phyloP scores from a whole-genome alignment of 208 protist species.

The Trypanosoma brucei region DNA sequence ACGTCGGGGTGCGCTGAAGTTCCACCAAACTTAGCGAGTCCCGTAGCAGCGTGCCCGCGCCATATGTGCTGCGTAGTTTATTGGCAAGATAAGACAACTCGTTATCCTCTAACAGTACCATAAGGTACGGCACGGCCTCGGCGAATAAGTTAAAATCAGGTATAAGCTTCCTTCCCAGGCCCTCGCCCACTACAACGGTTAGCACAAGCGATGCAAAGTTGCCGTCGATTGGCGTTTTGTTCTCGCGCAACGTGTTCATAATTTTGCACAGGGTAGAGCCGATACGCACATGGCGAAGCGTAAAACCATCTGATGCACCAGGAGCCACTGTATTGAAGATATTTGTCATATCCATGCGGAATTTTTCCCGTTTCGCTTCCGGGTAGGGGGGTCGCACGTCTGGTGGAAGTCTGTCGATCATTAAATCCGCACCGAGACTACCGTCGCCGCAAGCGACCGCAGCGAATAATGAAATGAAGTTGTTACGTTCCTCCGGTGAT shows the following conservation, averaged over 20 bases:
- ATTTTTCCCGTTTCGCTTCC: conserved; percentile 47
- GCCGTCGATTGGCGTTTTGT: conserved; percentile 85
- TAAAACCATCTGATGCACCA: conserved; percentile 59
- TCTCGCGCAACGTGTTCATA: conserved; percentile 71
- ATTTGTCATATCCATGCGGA: conserved; percentile 60
- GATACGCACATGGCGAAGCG: conserved; percentile 76
- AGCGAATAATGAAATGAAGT: conserved; percentile 92
- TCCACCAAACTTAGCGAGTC: conserved; percentile 58
- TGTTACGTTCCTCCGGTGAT: conserved; percentile 74
- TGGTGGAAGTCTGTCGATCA: conserved; percentile 78
- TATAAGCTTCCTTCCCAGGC: conserved; percentile 80
- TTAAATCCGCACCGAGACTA: conserved; percentile 80
- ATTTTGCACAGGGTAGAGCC: conserved; percentile 71
- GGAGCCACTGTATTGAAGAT: conserved; percentile 82
- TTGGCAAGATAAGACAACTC: conserved; percentile 70
- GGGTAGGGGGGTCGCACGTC: conserved; percentile 3
- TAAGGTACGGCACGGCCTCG: conserved; percentile 77
- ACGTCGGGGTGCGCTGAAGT: conserved; percentile 40
- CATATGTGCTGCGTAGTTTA: conserved; percentile 67
- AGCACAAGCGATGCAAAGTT: conserved; percentile 90
- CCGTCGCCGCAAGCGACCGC: conserved; percentile 87
- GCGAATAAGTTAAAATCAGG: conserved; percentile 90
- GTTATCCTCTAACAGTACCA: conserved; percentile 60
- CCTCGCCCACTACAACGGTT: conserved; percentile 89
- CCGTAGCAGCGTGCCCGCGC: conserved; percentile 43